Percentiles rank a stretch among this genome's conserved stretches.
Conservation (phyloP, 495 filamentous ascomycete genomes). For the Rhizodiscina lignyota region DNA sequence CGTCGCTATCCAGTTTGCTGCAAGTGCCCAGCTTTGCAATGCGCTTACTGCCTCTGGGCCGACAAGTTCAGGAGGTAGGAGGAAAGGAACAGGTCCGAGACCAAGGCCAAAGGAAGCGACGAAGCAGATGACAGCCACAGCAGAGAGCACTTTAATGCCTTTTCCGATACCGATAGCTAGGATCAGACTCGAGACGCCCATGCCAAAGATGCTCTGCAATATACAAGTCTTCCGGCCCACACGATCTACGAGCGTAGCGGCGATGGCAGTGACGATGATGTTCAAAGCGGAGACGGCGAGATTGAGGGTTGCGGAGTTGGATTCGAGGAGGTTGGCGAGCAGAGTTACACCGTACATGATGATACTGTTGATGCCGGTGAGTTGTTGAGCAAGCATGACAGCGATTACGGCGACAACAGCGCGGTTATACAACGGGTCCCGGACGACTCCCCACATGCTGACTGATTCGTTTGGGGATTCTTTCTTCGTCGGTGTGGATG, state of each 20-base stretch:
- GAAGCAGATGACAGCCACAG: constrained; percentile 65
- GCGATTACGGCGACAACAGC: constrained; percentile 73
- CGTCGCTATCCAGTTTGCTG: constrained; percentile 79
- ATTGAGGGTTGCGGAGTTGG: constrained; percentile 60
- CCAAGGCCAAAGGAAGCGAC: constrained; percentile 84
- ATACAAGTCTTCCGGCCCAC: constrained; percentile 75
- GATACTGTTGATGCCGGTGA: constrained; percentile 83
- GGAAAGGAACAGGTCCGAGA: constrained; percentile 85
- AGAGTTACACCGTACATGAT: constrained; percentile 96
- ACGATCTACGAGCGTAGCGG: constrained; percentile 70
- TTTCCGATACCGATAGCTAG: constrained; percentile 62
- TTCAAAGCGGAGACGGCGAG: constrained; percentile 78
- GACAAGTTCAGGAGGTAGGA: constrained; percentile 78
- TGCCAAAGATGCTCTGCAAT: constrained; percentile 61
- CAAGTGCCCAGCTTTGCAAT: constrained; percentile 68
- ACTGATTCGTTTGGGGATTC: constrained; percentile 22
- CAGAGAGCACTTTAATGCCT: constrained; percentile 53
- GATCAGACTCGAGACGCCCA: constrained; percentile 56
- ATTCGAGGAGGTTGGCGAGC: constrained; percentile 56
- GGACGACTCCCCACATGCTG: constrained; percentile 49
- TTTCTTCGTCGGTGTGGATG: constrained; percentile 2
- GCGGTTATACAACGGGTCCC: constrained; percentile 48
- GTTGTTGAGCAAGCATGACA: constrained; percentile 85
- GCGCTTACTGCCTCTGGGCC: constrained; percentile 78
- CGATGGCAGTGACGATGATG: constrained; percentile 60